phyloP scores from a whole-genome alignment of 2,329 filamentous ascomycete genomes.

The Conoideocrella luteorostrata region DNA sequence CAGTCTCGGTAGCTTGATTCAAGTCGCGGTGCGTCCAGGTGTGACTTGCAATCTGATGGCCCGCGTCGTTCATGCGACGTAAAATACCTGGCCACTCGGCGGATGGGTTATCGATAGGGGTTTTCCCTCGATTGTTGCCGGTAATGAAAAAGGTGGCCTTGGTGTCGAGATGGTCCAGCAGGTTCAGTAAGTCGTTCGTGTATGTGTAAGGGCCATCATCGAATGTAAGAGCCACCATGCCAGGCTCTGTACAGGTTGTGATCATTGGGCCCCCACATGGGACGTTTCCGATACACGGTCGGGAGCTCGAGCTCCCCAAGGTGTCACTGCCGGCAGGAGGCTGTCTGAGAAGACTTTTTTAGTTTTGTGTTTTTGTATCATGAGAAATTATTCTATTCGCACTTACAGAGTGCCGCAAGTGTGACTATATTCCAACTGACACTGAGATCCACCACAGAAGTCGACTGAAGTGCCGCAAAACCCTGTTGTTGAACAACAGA shows the following conservation, averaged over 20 bases:
- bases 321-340: conserved; percentile 26
- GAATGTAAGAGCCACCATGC: conserved; percentile 37
- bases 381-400: no score
- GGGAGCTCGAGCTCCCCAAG: conserved; percentile 22
- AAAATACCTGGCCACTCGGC: conserved; percentile 30
- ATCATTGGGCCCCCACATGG: conserved; percentile 28
- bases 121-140: conserved; percentile 35
- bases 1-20: conserved; percentile 25
- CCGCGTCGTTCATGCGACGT: conserved; percentile 32
- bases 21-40: conserved; percentile 42
- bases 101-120: conserved; percentile 31
- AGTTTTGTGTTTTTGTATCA: no score
- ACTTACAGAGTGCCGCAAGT: conserved; percentile 36
- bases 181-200: conserved; percentile 35
- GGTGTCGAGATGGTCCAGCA: conserved; percentile 22
- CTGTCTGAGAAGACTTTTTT: conserved; percentile 15
- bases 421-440: conserved; percentile 33
- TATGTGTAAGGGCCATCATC: conserved; percentile 40
- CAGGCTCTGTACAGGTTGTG: conserved; percentile 28
- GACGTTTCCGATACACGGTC: conserved; percentile 26
- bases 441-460: conserved; percentile 31
- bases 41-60: conserved; percentile 41
- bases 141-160: conserved; percentile 37
- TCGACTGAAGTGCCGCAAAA: conserved; percentile 29
- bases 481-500: conserved; percentile 31